Base-by-base conservation (phyloP, 371 early-diverging fungal species). In the Blakeslea trispora region DNA sequence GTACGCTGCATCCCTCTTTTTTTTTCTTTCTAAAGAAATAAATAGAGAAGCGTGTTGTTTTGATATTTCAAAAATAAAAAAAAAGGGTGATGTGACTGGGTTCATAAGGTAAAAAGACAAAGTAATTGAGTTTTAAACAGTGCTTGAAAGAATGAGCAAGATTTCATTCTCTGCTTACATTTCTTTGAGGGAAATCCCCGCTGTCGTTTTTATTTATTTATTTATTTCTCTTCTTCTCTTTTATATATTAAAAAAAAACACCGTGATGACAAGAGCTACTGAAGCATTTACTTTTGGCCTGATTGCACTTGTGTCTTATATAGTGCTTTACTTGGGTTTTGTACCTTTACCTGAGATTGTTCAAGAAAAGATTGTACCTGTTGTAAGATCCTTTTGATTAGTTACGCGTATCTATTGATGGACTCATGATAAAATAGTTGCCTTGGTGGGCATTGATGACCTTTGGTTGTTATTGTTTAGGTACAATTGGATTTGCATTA, bases 391-490 rank as follows among this genome's bases (percentile, higher is more conserved):
- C 44, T 19, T 23, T 7, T 5, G 4, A 31, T 42, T 17, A 15
- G 5, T 31, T 19, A 35, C 23, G 28, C 28, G 23, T 23, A 37
- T 64, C 28, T 32, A 40, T 5, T 22, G 3, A 51, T 47, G 13
- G 21, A 7, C 17, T 40, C 42, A 18, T 49, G 23, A 17, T 37
- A 14, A 37, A 23, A n/a, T 70, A 91, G 89, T 69, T 95, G 45
- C 96, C 96, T 19, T 89, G 92, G 75, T 88, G 91, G 87, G 75
- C 69, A 6, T 66, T 93, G 31, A 89, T 94, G 46, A 69, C 86
- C 0, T 91, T 94, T 64, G 94, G 94, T 4, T 81, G 92, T 22
- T 93, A 94, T 67, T 87, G 90, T 34, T 84, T 95, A 17, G 84
- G 83, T 22, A 87, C 84, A 63, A 84, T 95, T 57, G 96, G 96